Evolutionary conservation across 768 basidiomycete species (phyloP), one percentile per base, ranked within the genome.

Genomic region (Trametes maxima): DNA sequence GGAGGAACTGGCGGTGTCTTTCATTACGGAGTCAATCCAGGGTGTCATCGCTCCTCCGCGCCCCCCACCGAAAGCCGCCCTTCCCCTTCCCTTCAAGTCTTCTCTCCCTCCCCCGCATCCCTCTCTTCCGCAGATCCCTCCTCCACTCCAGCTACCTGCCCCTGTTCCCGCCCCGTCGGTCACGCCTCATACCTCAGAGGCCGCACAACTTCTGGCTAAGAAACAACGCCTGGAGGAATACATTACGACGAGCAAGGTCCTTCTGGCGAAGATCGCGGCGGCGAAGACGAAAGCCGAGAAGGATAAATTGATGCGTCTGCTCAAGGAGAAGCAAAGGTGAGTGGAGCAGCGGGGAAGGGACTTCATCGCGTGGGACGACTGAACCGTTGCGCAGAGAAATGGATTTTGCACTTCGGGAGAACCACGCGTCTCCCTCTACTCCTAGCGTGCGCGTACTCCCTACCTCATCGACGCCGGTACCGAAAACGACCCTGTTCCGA

Each of bases 21-120:
- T 87, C 65, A 86, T 87, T 59, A 77, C 80, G 0, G 81, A 85
- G 71, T 79, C 83, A 16, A 82, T 86, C 40, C 78, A 82, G 69
- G 77, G 76, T 11, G 69, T 75, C 45, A 75, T 36, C 2, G 55
- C 59, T 14, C 14, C 36, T 6, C 37, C 22, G 10, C 10, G n/a
- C 5, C 8, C 24, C 2, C 19, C 39, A 10, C 37, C 51, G 2
- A 40, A 40, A 22, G 8, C 46, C 5, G 3, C 46, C 1, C 37
- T 35, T 4, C 39, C 52, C 22, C 13, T 25, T 8, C 16, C n/a
- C 17, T 19, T 35, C 2, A 21, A 25, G 17, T 36, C 39, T 14
- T 28, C 24, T n/a, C 21, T 39, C 5, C 37, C 46, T 10, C 17
- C 47, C 28, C 24, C 22, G 45, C 22, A 7, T 5, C 43, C 51